phyloP scores from a whole-genome alignment of 352 stramenopile genomes.

The Globisporangium barbulae region DNA sequence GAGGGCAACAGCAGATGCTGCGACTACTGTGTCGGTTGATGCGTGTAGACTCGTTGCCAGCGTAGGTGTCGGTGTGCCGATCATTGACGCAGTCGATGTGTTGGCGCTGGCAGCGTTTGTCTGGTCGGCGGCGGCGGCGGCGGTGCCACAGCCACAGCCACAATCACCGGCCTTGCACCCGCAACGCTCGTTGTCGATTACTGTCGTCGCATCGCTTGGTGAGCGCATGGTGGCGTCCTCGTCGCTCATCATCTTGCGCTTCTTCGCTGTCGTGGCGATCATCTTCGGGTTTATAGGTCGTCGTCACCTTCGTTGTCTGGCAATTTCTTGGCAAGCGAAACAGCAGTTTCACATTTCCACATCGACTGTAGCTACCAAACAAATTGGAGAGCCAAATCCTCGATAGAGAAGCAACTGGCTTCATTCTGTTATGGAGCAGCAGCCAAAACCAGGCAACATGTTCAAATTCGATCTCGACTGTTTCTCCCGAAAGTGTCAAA shows the following conservation, averaged over 20 bases:
- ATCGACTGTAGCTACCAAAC: neutral
- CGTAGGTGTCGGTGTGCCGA: neutral
- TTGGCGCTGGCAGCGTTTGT: neutral
- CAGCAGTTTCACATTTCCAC: neutral
- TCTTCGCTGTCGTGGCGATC: conserved; percentile 1
- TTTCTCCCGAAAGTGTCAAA: neutral
- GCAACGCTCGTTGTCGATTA: neutral
- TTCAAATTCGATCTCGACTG: neutral
- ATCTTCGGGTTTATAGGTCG: neutral
- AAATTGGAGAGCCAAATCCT: too few relatives aligned
- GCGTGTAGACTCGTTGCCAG: neutral
- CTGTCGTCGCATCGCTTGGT: neutral
- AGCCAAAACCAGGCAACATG: neutral
- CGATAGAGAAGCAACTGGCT: neutral
- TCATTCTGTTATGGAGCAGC: neutral
- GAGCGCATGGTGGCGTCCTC: neutral
- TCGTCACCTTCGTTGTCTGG: neutral
- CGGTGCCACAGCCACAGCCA: too few relatives aligned
- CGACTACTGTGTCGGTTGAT: neutral
- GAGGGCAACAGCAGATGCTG: neutral
- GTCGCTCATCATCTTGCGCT: conserved; percentile 9
- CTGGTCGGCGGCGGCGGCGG: conserved; percentile 1
- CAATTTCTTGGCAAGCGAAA: neutral
- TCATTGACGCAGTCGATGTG: neutral
- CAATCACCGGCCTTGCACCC: neutral